Evolutionary conservation across 129 eudicot genomes (phyloP).

Genomic region (Pittosporum tobira): DNA sequence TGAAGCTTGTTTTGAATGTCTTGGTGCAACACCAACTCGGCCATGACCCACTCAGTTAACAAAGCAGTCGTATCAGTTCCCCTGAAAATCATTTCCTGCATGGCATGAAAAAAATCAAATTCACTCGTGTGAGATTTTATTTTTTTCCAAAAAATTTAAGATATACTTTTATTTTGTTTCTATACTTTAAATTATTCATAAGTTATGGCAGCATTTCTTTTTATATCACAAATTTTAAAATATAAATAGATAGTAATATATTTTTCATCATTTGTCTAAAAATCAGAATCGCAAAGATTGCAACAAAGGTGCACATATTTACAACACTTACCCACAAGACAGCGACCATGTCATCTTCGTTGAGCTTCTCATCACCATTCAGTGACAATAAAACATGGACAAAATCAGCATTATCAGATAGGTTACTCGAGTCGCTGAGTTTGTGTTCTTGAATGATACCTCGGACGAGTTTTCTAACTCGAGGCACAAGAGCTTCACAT

Average conservation of each 20-base stretch:
- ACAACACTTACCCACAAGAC: slow-evolving; percentile 29
- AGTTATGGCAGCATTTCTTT: too few species aligned
- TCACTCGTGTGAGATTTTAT: too few species aligned
- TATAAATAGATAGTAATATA: too few species aligned
- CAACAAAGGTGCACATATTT: too few species aligned
- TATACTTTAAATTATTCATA: too few species aligned
- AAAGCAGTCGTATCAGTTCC: slow-evolving; percentile 34
- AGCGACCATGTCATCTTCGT: slow-evolving; percentile 32
- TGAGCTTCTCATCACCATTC: slow-evolving; percentile 15
- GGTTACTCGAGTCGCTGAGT: background rate
- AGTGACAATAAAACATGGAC: slow-evolving; percentile 21
- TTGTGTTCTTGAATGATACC: slow-evolving; percentile 21
- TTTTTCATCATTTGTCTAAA: too few species aligned
- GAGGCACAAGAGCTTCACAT: slow-evolving; percentile 18
- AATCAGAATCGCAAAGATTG: too few species aligned
- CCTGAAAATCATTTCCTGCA: slow-evolving; percentile 43
- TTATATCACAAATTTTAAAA: too few species aligned
- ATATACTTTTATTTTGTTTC: too few species aligned
- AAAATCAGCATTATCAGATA: slow-evolving; percentile 14
- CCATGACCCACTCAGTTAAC: slow-evolving; percentile 35
- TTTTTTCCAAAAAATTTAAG: too few species aligned
- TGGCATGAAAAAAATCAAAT: background rate
- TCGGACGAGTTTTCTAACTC: slow-evolving; percentile 17
- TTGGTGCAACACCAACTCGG: slow-evolving; percentile 28
- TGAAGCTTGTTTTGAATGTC: slow-evolving; percentile 26